Base-by-base conservation (phyloP, 768 basidiomycete genomes). In the Tricholoma flavovirens region DNA sequence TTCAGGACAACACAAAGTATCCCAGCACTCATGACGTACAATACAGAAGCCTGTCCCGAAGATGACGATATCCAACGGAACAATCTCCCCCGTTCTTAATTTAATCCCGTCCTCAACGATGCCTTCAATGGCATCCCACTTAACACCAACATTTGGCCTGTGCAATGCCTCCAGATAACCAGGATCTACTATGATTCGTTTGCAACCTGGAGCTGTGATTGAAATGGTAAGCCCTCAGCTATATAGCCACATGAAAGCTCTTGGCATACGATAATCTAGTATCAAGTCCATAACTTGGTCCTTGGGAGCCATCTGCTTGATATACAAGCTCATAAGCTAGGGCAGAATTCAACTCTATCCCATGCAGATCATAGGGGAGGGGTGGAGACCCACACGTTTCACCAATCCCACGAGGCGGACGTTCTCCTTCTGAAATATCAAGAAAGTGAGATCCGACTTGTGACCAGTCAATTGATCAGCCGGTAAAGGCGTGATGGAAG, bases 151-250 rank as follows among this genome's bases (percentile, higher is more conserved):
- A 64, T 87, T 86, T 1, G 80, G 73, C 43, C 71, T 72, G 53
- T 79, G 71, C 51, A 87, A 66, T 22, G 74, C 69, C n/a, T 75
- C 65, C 17, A 87, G 74, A 63, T 84, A 86, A 15, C 76, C 76
- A 3, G 81, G 79, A 62, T 88, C 83, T 54, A 81, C 72, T 32
- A 87, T 79, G 17, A 86, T 76, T 36, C 86, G 76, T 66, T 84
- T 86, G 64, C 84, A 86, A 19, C 84, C 84, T 29, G 79, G 76
- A 42, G 77, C 82, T 83, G 56, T 33, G 26, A 56, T 58, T 4
- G 55, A 51, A 21, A 24, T 19, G 19, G 40, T 35, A 42, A 49
- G 57, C 21, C 43, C 42, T 53, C 49, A 36, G 26, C 14, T 29
- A 36, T 29, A 36, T 43, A 45, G 29, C 12, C 43, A 51, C 48